These are phyloP conservation scores for Lasiodiplodia sp. DNA, from an alignment of 2,329 filamentous ascomycete species.

Conservation along the genomic window DNA sequence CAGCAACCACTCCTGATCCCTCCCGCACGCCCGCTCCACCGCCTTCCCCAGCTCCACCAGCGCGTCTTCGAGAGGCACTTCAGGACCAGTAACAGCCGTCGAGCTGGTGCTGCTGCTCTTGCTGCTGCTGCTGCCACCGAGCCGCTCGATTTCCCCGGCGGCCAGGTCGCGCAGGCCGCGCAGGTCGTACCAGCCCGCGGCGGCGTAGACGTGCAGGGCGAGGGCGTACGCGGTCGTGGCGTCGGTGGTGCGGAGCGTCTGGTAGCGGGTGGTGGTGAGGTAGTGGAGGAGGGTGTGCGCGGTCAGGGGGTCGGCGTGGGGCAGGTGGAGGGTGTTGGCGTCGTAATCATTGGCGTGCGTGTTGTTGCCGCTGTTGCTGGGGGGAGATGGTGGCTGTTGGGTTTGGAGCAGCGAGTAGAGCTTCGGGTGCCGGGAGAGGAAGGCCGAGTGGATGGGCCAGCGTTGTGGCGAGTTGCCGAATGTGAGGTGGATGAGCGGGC, in stretches of 20 bases:
- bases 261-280: not conserved
- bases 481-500: not conserved
- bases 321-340: not conserved
- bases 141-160: not conserved
- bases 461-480: not conserved
- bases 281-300: not conserved
- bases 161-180: constrained; percentile 1
- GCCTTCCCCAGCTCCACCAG: not conserved
- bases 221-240: not conserved
- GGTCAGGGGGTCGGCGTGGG: not conserved
- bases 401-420: not conserved
- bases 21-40: not conserved
- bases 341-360: not conserved
- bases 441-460: constrained; percentile 3
- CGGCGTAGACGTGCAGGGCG: not conserved
- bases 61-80: not conserved
- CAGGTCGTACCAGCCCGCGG: constrained; percentile 7
- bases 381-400: not conserved
- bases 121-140: not conserved
- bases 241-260: not conserved
- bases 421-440: not conserved
- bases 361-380: not conserved
- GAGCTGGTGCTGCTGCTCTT: too few relatives aligned
- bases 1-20: not conserved
- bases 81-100: not conserved